Base-by-base conservation (phyloP, 1,284 basidiomycete genomes). In the Irpex lacteus region DNA sequence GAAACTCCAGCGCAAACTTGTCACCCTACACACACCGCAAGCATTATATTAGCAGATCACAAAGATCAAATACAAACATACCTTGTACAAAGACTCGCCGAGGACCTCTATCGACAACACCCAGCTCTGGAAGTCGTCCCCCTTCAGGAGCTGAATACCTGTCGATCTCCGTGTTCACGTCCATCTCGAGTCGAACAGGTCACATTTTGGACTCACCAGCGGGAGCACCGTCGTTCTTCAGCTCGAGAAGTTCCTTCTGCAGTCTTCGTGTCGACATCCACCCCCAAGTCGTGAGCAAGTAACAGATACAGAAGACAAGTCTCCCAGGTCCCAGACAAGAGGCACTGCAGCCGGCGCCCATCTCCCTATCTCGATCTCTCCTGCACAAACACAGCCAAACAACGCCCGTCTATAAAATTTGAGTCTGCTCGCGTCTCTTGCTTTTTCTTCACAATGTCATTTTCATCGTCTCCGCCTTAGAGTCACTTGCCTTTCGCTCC, bases 41-140 rank as follows among this genome's bases (percentile, higher is more conserved):
- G 15, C 38, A 32, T 9, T 18, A 55, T 9, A 19, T 5, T 1
- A 8, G 13, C 13, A 59, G 1, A 60, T 38, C 36, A 36, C 7
- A 47, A 44, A 32, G 58, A 59, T 38, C 44, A 9, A 13, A 13
- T 56, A n/a, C 4, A 54, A 19, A 60, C 79, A 62, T 69, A 86
- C 91, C 81, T 85, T 73, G 78, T 91, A 94, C 65, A 89, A 71
- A 52, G 87, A 90, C 64, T 93, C 88, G 36, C 91, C 92, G 78
- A 92, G 84, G 57, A 93, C 88, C 74, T 94, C 87, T 70, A 93
- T 85, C 4, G 86, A 82, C 71, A 93, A 85, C 68, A 81, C 76
- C 91, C 92, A 93, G 52, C 81, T 87, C 69, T 83, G 77, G 70
- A 92, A 89, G 76, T 92, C 85, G 65, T 92, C 89, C 5, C 90